Conservation (phyloP, 352 stramenopile genomes). For the Phytophthora cactorum region DNA sequence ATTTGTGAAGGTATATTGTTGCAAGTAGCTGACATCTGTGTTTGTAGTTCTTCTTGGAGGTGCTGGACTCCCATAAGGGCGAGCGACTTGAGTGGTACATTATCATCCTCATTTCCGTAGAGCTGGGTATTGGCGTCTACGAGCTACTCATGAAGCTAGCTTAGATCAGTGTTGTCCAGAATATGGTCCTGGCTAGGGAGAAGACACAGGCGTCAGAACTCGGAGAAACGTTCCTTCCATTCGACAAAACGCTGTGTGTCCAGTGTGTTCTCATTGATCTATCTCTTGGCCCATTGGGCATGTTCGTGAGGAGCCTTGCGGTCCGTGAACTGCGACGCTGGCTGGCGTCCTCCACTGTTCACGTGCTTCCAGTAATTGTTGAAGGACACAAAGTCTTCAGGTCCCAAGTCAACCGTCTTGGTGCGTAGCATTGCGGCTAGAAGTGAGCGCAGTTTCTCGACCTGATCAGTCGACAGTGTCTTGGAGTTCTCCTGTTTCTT, state of each 20-base stretch:
- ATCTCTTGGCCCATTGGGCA: slow-evolving; percentile 75
- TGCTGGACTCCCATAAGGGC: slow-evolving; percentile 96
- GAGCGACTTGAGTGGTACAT: slow-evolving; percentile 97
- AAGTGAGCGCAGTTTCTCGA: slow-evolving; percentile 68
- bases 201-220: not conserved
- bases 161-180: slow-evolving; percentile 23
- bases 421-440: slow-evolving; percentile 82
- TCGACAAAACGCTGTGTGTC: slow-evolving; percentile 4
- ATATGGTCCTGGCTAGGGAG: not conserved
- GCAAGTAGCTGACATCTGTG: slow-evolving; percentile 16
- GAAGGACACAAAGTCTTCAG: slow-evolving; percentile 81
- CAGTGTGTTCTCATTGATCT: slow-evolving; percentile 24
- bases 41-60: slow-evolving; percentile 96
- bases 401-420: slow-evolving; percentile 73
- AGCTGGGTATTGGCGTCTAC: slow-evolving; percentile 92
- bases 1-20: slow-evolving; percentile 6
- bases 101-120: slow-evolving; percentile 96
- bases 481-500: slow-evolving; percentile 32
- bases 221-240: slow-evolving; percentile 16
- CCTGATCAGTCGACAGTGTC: slow-evolving; percentile 55
- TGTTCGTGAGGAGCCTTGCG: slow-evolving; percentile 88
- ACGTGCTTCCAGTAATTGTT: slow-evolving; percentile 87
- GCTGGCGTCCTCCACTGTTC: slow-evolving; percentile 64
- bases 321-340: slow-evolving; percentile 79
- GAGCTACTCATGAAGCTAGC: slow-evolving; percentile 80